A percentile compares a stretch with the other conserved stretches of the same genome.
phyloP scores from a whole-genome alignment of 1,139 yeast species.

The Debaryomyces fabryi region DNA sequence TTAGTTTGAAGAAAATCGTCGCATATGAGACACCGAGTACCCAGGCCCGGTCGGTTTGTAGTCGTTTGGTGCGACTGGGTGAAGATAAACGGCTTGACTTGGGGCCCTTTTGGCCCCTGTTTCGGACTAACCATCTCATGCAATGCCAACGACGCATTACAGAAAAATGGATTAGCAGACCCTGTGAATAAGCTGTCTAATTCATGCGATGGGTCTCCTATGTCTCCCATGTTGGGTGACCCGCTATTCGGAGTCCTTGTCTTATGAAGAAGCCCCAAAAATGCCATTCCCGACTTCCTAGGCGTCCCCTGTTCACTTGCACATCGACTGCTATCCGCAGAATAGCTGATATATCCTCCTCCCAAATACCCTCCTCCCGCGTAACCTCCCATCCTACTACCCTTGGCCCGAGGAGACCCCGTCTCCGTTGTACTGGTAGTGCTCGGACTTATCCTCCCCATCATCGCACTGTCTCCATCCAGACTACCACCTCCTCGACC shows the following conservation, averaged over 20 bases:
- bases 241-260: constrained; percentile 3
- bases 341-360: neutral
- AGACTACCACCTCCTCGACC: neutral
- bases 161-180: neutral
- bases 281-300: constrained; percentile 2
- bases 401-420: neutral
- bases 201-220: neutral
- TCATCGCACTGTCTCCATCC: neutral
- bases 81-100: constrained; percentile 28
- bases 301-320: neutral
- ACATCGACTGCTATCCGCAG: neutral
- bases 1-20: constrained; percentile 36
- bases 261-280: constrained; percentile 8
- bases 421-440: neutral
- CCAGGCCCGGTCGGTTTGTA: constrained; percentile 6
- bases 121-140: constrained; percentile 9
- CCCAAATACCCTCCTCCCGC: neutral
- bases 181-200: neutral
- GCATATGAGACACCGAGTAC: constrained; percentile 36
- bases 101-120: constrained; percentile 25
- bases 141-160: constrained; percentile 8
- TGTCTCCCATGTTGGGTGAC: neutral
- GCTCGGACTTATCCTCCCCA: neutral
- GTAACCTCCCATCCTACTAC: neutral
- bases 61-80: constrained; percentile 19